Conservation (phyloP, 345 rosid species). For the Melaleuca quinquenervia region DNA sequence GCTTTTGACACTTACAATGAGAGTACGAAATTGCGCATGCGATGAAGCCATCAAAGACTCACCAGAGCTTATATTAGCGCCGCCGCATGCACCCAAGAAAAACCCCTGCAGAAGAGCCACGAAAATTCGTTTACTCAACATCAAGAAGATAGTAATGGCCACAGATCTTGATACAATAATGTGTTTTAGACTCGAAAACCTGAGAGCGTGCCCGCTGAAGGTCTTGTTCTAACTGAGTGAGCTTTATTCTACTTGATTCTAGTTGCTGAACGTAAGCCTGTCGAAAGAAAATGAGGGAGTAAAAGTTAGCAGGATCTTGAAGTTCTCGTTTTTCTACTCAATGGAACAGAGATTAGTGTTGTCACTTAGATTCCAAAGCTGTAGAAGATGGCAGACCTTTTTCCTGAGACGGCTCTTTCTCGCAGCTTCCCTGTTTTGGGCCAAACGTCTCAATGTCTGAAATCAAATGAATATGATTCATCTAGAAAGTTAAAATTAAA, state of each 20-base stretch:
- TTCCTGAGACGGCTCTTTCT: slow-evolving; percentile 94
- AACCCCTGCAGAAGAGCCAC: slow-evolving; percentile 40
- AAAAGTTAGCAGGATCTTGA: not conserved
- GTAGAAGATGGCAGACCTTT: slow-evolving; percentile 33
- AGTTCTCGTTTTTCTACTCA: not conserved
- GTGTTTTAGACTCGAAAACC: slow-evolving; percentile 19
- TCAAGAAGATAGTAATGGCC: not conserved
- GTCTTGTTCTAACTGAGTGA: slow-evolving; percentile 86
- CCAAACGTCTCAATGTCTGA: slow-evolving; percentile 94
- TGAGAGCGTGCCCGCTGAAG: slow-evolving; percentile 93
- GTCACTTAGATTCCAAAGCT: not conserved
- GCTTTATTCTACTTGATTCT: slow-evolving; percentile 86
- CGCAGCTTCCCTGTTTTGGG: slow-evolving; percentile 99
- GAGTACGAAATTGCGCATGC: not conserved
- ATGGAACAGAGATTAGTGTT: not conserved
- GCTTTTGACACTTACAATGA: not conserved
- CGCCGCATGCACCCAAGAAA: slow-evolving; percentile 71
- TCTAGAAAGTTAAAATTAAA: not conserved
- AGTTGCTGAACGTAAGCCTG: slow-evolving; percentile 98
- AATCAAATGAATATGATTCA: not conserved
- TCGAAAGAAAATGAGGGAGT: not conserved
- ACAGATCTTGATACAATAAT: not conserved
- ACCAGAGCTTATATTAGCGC: slow-evolving; percentile 78
- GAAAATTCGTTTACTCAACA: not conserved
- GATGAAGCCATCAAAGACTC: not conserved